Conservation (phyloP, 805 yeast species). For the Aciculoconidium aculeatum region DNA sequence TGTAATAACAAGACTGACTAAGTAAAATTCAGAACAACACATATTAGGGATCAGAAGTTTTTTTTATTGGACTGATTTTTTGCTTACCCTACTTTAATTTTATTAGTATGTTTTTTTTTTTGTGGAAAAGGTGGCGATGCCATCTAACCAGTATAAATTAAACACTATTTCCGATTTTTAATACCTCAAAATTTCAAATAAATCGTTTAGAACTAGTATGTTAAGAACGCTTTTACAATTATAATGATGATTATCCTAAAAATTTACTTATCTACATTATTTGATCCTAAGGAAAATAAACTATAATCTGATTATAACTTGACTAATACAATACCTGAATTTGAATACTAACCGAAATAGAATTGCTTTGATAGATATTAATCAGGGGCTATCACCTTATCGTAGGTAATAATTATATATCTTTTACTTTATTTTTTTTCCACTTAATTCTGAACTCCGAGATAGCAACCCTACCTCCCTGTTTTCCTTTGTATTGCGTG, state of each 20-base stretch:
- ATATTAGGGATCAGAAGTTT: too few relatives aligned
- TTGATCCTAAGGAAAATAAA: conserved; percentile 8
- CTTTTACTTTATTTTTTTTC: too few relatives aligned
- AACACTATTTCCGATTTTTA: not conserved
- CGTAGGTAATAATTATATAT: too few relatives aligned
- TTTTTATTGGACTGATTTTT: not conserved
- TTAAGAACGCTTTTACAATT: not conserved
- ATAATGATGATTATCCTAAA: conserved; percentile 4
- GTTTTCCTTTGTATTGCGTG: too few relatives aligned
- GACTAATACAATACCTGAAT: conserved; percentile 1
- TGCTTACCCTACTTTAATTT: conserved; percentile 1
- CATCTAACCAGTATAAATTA: too few relatives aligned
- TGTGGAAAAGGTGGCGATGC: too few relatives aligned
- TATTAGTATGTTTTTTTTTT: not conserved
- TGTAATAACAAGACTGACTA: not conserved
- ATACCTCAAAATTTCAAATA: not conserved
- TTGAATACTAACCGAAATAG: not conserved
- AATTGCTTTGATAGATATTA: not conserved
- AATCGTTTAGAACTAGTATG: too few relatives aligned
- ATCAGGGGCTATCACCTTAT: not conserved
- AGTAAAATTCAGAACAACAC: not conserved
- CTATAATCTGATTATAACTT: conserved; percentile 4
- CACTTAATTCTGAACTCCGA: too few relatives aligned
- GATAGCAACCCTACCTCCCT: too few relatives aligned
- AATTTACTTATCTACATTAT: conserved; percentile 14